Evolutionary conservation across 2,329 filamentous ascomycete genomes (phyloP).

Genomic region (Cladophialophora carrionii): DNA sequence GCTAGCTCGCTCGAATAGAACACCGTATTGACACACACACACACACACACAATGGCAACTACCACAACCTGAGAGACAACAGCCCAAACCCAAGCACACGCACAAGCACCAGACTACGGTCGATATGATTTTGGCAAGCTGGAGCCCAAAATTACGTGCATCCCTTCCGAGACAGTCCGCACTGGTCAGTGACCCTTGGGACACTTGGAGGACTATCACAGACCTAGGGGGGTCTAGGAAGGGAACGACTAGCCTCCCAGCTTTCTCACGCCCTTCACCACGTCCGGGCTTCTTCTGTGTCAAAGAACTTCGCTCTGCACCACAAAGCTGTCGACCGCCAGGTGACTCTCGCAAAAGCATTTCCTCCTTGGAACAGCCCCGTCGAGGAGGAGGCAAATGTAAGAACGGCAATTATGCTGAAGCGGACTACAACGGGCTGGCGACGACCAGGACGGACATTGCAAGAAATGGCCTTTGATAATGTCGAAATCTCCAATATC

Average conservation of each 20-base stretch:
- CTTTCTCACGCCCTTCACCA: conserved; percentile 57
- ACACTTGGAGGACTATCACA: conserved; percentile 58
- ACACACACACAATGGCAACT: conserved; percentile 11
- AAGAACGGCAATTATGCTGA: conserved; percentile 54
- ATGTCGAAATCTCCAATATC: conserved; percentile 63
- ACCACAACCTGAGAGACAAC: conserved; percentile 8
- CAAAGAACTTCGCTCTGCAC: conserved; percentile 60
- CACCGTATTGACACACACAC: too few species aligned
- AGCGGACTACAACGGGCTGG: conserved; percentile 61
- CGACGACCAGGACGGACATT: conserved; percentile 49
- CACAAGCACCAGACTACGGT: conserved; percentile 9
- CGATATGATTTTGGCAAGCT: conserved; percentile 28
- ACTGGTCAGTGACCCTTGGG: conserved; percentile 61
- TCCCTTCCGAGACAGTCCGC: conserved; percentile 50
- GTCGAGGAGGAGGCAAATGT: conserved; percentile 63
- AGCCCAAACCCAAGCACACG: background rate
- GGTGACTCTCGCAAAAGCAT: conserved; percentile 61
- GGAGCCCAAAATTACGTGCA: conserved; percentile 32
- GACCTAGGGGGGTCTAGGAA: conserved; percentile 59
- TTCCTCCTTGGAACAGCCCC: conserved; percentile 58
- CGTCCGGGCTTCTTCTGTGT: conserved; percentile 65
- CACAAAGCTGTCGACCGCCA: conserved; percentile 62
- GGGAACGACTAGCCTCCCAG: conserved; percentile 56
- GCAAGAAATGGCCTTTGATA: conserved; percentile 48
- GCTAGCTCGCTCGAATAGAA: background rate